Evolutionary conservation across 2,329 filamentous ascomycete species (phyloP).

Genomic region (Pseudopithomyces maydicus): DNA sequence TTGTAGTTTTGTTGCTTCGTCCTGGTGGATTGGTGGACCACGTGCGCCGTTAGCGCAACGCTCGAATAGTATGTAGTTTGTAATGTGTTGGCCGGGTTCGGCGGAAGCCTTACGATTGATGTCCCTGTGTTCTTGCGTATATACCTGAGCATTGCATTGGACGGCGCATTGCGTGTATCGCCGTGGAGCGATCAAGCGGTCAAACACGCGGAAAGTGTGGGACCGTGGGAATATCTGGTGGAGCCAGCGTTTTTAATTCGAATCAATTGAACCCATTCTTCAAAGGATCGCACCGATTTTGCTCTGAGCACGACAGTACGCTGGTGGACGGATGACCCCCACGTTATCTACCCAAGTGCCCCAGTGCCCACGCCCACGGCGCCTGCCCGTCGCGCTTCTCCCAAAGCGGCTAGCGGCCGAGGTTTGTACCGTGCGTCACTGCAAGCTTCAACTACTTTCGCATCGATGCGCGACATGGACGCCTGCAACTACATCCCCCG

Average conservation of each 20-base stretch:
- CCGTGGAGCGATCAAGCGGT: no score
- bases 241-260: no score
- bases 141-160: background rate
- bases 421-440: background rate
- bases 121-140: background rate
- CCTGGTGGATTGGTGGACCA: no score
- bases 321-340: background rate
- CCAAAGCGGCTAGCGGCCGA: slow-evolving; percentile 1
- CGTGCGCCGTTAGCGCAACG: background rate
- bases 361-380: no score
- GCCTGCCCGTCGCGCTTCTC: background rate
- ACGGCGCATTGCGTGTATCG: background rate
- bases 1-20: background rate
- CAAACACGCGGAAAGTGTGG: no score
- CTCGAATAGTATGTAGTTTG: slow-evolving; percentile 5
- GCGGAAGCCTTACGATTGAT: background rate
- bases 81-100: background rate
- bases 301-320: no score
- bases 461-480: background rate
- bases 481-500: slow-evolving; percentile 1
- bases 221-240: no score
- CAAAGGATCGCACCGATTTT: no score
- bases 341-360: no score
- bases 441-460: background rate
- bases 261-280: no score